These are phyloP conservation scores for Coemansia sp. DNA, from an alignment of 192 early-diverging fungal genomes.

Conservation along the genomic window DNA sequence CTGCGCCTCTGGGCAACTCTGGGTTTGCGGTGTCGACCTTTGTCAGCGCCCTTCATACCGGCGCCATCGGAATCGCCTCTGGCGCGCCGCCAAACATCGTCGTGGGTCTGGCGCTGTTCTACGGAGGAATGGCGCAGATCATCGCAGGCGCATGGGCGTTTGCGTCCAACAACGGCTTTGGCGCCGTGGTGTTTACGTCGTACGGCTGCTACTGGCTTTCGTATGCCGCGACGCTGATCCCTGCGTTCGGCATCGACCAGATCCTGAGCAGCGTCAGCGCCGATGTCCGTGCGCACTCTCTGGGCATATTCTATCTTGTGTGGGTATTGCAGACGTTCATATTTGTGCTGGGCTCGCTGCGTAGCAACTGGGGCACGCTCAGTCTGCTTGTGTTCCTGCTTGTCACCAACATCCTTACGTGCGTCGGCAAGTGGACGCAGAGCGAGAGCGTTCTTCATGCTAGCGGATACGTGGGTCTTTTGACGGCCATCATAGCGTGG, in stretches of 20 bases:
- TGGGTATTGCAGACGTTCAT: slow-evolving; percentile 57
- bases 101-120: slow-evolving; percentile 41
- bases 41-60: slow-evolving; percentile 32
- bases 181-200: slow-evolving; percentile 38
- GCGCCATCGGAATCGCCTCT: slow-evolving; percentile 32
- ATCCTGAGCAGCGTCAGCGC: slow-evolving; percentile 30
- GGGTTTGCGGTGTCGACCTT: slow-evolving; percentile 43
- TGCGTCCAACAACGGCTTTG: slow-evolving; percentile 33
- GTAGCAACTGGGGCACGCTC: slow-evolving; percentile 51
- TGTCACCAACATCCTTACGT: slow-evolving; percentile 46
- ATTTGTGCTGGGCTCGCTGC: slow-evolving; percentile 51
- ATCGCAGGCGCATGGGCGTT: slow-evolving; percentile 40
- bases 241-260: slow-evolving; percentile 52
- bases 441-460: slow-evolving; percentile 36
- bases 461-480: slow-evolving; percentile 48
- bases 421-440: slow-evolving; percentile 46
- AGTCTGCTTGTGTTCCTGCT: slow-evolving; percentile 47
- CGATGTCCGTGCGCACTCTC: slow-evolving; percentile 44
- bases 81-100: slow-evolving; percentile 37
- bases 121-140: slow-evolving; percentile 37
- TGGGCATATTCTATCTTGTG: slow-evolving; percentile 51
- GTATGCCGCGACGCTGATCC: slow-evolving; percentile 53
- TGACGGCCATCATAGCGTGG: slow-evolving; percentile 54
- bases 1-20: slow-evolving; percentile 44
- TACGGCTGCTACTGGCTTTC: slow-evolving; percentile 58